phyloP scores from a whole-genome alignment of 2,329 filamentous ascomycete species.

The Pseudopyrenochaeta lycopersici region DNA sequence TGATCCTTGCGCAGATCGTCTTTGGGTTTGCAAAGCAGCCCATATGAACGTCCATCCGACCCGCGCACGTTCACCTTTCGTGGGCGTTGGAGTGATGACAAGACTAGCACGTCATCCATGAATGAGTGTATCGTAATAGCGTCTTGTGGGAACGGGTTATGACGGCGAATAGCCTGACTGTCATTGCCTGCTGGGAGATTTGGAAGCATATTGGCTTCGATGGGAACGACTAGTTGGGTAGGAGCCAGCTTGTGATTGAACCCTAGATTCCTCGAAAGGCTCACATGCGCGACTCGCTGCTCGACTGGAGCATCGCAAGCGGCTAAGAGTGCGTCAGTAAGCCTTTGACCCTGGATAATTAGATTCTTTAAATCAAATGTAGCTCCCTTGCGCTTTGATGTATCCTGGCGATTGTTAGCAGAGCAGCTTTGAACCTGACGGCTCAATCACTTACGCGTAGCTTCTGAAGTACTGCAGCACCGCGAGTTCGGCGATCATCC shows the following conservation, averaged over 20 bases:
- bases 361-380: constrained; percentile 72
- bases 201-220: constrained; percentile 84
- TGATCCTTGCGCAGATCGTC: constrained; percentile 98
- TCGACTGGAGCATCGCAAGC: constrained; percentile 83
- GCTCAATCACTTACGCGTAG: constrained; percentile 43
- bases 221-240: constrained; percentile 85
- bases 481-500: constrained; percentile 70
- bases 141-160: constrained; percentile 88
- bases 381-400: constrained; percentile 63
- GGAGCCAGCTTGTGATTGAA: constrained; percentile 88
- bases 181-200: constrained; percentile 78
- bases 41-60: constrained; percentile 87
- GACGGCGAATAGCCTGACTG: constrained; percentile 70
- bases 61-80: constrained; percentile 88
- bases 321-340: constrained; percentile 81
- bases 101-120: constrained; percentile 85
- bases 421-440: constrained; percentile 28
- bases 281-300: constrained; percentile 75
- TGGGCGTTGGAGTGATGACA: constrained; percentile 91
- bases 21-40: constrained; percentile 95
- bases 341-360: constrained; percentile 79
- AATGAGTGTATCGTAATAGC: constrained; percentile 84
- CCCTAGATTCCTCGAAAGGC: constrained; percentile 77
- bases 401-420: constrained; percentile 55
- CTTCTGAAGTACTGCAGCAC: constrained; percentile 53